Evolutionary conservation across 2,329 filamentous ascomycete genomes (phyloP).

Genomic region (Sporothrix phasma): DNA sequence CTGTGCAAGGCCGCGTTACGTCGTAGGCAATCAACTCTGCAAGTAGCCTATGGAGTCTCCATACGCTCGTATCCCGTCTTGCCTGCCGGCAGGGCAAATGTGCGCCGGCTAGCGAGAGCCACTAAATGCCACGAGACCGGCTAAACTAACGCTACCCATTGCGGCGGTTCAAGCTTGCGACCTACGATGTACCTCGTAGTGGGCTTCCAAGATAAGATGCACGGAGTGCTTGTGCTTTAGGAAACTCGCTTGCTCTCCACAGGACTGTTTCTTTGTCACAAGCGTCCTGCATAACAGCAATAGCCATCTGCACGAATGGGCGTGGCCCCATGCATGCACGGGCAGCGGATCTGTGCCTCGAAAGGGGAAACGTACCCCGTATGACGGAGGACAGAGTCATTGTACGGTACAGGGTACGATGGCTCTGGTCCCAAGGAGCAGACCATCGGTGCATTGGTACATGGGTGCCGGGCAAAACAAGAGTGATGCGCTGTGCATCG

Average conservation of each 20-base stretch:
- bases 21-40: neutral
- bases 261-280: neutral
- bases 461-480: neutral
- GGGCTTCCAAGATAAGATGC: too few relatives aligned
- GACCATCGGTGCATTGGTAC: neutral
- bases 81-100: neutral
- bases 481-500: neutral
- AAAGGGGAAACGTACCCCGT: too few relatives aligned
- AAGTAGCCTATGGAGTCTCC: neutral
- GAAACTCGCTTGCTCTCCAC: neutral
- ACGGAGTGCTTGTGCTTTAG: too few relatives aligned
- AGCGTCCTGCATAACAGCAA: neutral
- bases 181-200: too few relatives aligned
- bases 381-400: too few relatives aligned
- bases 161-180: neutral
- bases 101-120: neutral
- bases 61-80: neutral
- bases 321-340: too few relatives aligned
- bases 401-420: too few relatives aligned
- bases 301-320: neutral
- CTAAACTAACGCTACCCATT: neutral
- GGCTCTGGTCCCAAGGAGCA: too few relatives aligned
- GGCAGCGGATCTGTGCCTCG: too few relatives aligned
- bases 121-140: conserved; percentile 11
- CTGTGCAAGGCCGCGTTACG: too few relatives aligned